These are phyloP conservation scores for Litchi chinensis DNA, from an alignment of 345 rosid genomes.

Conservation along the genomic window DNA sequence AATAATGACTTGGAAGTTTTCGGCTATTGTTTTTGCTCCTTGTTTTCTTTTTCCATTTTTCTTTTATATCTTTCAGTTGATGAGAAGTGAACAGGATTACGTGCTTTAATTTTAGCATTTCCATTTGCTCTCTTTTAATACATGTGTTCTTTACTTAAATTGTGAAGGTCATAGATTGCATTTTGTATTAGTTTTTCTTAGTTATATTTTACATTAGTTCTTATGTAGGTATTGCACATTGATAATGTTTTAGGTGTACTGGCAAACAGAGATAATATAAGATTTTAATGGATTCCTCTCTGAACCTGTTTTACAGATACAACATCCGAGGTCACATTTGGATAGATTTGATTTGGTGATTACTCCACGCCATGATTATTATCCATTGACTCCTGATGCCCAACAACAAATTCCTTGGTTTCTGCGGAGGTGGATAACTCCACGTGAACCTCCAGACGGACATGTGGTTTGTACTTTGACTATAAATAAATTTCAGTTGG, in stretches of 20 bases:
- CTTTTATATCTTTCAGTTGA: background rate
- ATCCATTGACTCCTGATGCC: slow-evolving; percentile 73
- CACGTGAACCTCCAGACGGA: slow-evolving; percentile 68
- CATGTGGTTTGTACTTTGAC: slow-evolving; percentile 67
- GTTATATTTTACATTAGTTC: background rate
- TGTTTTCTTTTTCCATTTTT: background rate
- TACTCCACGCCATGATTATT: slow-evolving; percentile 88
- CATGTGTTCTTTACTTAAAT: background rate
- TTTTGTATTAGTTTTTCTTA: background rate
- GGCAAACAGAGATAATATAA: background rate
- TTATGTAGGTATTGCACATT: background rate
- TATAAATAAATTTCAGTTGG: slow-evolving; percentile 18
- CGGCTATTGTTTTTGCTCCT: background rate
- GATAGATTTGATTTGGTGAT: slow-evolving; percentile 87
- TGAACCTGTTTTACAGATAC: slow-evolving; percentile 57
- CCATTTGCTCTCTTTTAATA: background rate
- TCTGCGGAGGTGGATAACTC: slow-evolving; percentile 78
- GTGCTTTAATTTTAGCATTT: background rate
- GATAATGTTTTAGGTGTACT: background rate
- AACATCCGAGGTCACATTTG: slow-evolving; percentile 79
- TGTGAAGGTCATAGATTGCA: background rate
- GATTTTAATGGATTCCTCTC: slow-evolving; percentile 11
- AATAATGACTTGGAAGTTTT: background rate
- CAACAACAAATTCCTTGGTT: slow-evolving; percentile 69
- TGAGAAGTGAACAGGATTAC: background rate